Evolutionary conservation across 192 early-diverging fungal species (phyloP).

Genomic region (Coemansia sp.): DNA sequence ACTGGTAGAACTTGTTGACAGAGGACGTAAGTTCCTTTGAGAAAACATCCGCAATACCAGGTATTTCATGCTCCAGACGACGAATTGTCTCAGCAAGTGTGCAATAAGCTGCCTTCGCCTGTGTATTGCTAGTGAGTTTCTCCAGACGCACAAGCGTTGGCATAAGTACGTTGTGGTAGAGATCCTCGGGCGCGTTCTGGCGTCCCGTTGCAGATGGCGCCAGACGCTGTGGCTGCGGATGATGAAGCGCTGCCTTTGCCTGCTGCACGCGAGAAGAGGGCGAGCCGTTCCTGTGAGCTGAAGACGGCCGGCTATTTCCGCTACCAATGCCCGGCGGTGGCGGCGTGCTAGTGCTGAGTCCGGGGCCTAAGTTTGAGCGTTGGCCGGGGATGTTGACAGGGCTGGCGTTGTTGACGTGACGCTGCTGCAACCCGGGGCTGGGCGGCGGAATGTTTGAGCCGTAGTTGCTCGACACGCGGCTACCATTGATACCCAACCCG

Average conservation of each 20-base stretch:
- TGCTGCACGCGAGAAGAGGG: constrained; percentile 21
- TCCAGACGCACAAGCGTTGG: constrained; percentile 51
- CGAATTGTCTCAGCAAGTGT: constrained; percentile 56
- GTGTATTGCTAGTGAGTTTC: constrained; percentile 48
- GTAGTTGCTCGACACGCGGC: constrained; percentile 31
- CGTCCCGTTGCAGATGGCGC: constrained; percentile 12
- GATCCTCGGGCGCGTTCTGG: constrained; percentile 42
- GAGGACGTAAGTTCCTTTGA: constrained; percentile 50
- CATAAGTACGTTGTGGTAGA: constrained; percentile 57
- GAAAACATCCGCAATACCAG: constrained; percentile 56
- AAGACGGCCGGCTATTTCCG: constrained; percentile 45
- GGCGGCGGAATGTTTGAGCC: constrained; percentile 49
- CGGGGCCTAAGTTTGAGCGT: constrained; percentile 34
- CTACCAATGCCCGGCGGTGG: constrained; percentile 10
- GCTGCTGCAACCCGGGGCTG: constrained; percentile 46
- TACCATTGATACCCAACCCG: constrained; percentile 23
- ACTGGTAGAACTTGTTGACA: constrained; percentile 54
- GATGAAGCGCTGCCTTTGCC: constrained; percentile 20
- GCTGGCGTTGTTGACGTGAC: constrained; percentile 42
- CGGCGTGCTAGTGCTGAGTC: constrained; percentile 34
- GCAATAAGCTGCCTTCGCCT: constrained; percentile 50
- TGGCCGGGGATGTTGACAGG: constrained; percentile 28
- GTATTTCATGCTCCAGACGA: constrained; percentile 54
- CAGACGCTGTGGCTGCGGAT: constrained; percentile 37
- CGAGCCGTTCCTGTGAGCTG: constrained; percentile 38